Base-by-base conservation (phyloP, 192 early-diverging fungal species). In the Umbelopsis ramanniana region DNA sequence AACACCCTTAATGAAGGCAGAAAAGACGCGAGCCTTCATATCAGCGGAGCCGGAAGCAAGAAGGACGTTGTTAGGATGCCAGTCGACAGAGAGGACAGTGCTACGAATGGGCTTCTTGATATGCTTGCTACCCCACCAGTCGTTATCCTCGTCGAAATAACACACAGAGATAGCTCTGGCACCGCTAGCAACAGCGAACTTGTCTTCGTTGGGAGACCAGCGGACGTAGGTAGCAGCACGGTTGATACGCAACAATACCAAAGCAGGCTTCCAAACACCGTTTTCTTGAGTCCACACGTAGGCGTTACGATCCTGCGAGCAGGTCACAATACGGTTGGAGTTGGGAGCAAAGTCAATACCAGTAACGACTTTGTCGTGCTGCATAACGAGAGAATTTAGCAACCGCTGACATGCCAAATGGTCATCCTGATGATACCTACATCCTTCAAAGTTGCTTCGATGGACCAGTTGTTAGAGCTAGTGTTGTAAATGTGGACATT, bases 291-390 rank as follows among this genome's bases (percentile, higher is more conserved):
- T 92, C 97, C 97, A 99, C 45, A 99, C 97, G 78, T 99, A 99
- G 23, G 96, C 96, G 76, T 99, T 99, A 71, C 96, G 89, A 84
- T 99, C 97, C 85, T 99, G 97, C 47, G 96, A 97, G 83, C 96
- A 97, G 40, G 96, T 94, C 14, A 99, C 97, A 46, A 99, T 93
- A 33, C 92, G 86, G 86, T 98, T 98, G 50, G 96, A 92, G 66
- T 90, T 88, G 71, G 94, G 94, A 22, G 97, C 96, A 94, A 95
- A 96, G 79, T 99, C 97, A 74, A 99, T 89, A 53, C 90, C 87
- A 6, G 96, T 99, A 38, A 99, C 94, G 33, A 95, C 89, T 80
- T 96, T 91, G 86, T 97, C 96, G 80, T 99, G 97, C 91, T 91
- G 63, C n/a, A 45, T 19, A 71, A 70, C 19, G 46, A n/a, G 19